phyloP scores from a whole-genome alignment of 2,329 filamentous ascomycete species.

The Escovopsis sp. region DNA sequence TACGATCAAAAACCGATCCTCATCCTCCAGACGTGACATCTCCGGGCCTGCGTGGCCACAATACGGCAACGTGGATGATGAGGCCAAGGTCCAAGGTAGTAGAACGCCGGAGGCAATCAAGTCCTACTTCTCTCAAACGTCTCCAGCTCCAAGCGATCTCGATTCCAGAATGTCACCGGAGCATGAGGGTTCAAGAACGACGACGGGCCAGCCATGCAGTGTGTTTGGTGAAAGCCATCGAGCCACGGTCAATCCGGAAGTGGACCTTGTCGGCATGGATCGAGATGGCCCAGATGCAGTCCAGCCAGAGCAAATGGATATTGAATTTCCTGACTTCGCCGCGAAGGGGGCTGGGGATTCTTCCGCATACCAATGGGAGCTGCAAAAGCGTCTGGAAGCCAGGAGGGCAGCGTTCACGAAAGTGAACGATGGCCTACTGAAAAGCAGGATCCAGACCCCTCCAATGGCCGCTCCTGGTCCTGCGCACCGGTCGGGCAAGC shows the following conservation, averaged over 20 bases:
- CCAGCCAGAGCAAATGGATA: neutral
- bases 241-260: neutral
- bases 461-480: neutral
- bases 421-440: neutral
- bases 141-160: no score
- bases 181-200: no score
- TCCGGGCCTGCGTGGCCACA: no score
- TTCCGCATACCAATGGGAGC: constrained; percentile 16
- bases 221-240: no score
- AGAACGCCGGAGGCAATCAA: no score
- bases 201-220: no score
- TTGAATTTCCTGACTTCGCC: neutral
- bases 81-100: no score
- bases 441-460: neutral
- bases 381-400: neutral
- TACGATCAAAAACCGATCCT: no score
- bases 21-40: no score
- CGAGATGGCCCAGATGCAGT: neutral
- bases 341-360: constrained; percentile 11
- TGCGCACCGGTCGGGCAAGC: constrained; percentile 8
- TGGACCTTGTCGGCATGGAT: neutral
- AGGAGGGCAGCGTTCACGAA: neutral
- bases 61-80: no score
- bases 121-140: no score
- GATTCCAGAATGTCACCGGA: no score